Evolutionary conservation across 495 filamentous ascomycete species (phyloP), one percentile per base, ranked within the genome.

Genomic region (Podospora pseudopauciseta): DNA sequence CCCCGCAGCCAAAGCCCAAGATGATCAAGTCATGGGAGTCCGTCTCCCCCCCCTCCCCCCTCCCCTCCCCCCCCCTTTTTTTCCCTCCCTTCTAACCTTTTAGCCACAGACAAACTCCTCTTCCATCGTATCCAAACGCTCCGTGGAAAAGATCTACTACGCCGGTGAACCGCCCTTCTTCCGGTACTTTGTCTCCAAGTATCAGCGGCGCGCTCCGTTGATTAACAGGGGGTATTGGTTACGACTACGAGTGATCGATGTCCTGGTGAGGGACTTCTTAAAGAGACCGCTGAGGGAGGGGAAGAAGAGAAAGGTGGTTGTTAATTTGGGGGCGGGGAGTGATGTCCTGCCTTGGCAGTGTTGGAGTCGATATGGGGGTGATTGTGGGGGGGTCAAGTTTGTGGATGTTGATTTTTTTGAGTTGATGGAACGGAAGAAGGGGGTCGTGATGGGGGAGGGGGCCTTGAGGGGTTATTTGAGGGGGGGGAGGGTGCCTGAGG

Each of bases 301-400:
- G 57, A 39, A 86, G 15, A 88, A 86, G 74, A 83, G 80, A 60
- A 94, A 92, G 77, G 85, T 92, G 19, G 84, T 97, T 13, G 80
- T 97, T 27, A 97, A 97, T 75, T 74, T 97, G 68, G 93, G 94
- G 60, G 96, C 92, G 83, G 94, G 93, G 9, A 97, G 93, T 79
- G 94, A 97, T 82, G 91, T 94, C 54, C 80, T 96, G n/a, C 91
- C 93, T 0, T 97, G 93, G 81, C 91, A 92, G 72, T 92, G 90
- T 66, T 85, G 95, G 64, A 82, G 84, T 6, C 83, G 87, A 70
- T 87, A 91, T 68, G 80, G 84, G 5, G 75, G 82, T 13, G 65
- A 80, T 15, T 90, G 86, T 73, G 16, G 19, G 13, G 76, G 30
- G 32, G 84, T 83, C 30, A 86, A 80, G 44, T 97, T 96, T 70